phyloP scores from a whole-genome alignment of 345 rosid species.

The Eucalyptus tenuipes region DNA sequence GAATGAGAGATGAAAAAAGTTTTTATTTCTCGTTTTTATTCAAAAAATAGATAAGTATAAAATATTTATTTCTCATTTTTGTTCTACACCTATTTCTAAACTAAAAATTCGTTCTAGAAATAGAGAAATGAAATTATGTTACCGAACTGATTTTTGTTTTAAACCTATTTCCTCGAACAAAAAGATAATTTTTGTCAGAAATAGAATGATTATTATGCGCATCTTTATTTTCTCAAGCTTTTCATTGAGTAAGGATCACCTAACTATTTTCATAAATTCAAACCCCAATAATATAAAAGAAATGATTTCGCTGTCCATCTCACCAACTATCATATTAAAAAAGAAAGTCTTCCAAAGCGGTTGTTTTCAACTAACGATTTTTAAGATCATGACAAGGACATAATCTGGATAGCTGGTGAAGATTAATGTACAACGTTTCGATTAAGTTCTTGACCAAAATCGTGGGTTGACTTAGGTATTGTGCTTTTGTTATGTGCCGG shows the following conservation, averaged over 20 bases:
- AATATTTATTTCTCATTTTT: too few species aligned
- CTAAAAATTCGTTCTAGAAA: too few species aligned
- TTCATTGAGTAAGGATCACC: neutral
- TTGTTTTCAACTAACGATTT: neutral
- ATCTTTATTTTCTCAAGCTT: neutral
- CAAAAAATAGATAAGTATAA: too few species aligned
- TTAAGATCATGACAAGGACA: neutral
- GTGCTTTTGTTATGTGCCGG: neutral
- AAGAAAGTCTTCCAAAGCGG: neutral
- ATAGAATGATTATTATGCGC: too few species aligned
- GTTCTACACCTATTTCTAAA: too few species aligned
- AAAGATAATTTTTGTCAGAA: too few species aligned
- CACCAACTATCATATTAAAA: neutral
- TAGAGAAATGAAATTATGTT: rapidly evolving
- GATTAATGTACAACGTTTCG: neutral
- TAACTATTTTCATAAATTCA: neutral
- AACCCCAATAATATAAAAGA: neutral
- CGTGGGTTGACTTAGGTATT: neutral
- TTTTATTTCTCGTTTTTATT: too few species aligned
- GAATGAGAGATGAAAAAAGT: too few species aligned
- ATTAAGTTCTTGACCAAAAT: neutral
- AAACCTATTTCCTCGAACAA: rapidly evolving
- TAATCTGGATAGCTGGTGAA: neutral
- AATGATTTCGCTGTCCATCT: neutral
- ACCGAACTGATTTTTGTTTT: rapidly evolving